Evolutionary conservation across 257 asterid species (phyloP).

Genomic region (Mitragyna speciosa): DNA sequence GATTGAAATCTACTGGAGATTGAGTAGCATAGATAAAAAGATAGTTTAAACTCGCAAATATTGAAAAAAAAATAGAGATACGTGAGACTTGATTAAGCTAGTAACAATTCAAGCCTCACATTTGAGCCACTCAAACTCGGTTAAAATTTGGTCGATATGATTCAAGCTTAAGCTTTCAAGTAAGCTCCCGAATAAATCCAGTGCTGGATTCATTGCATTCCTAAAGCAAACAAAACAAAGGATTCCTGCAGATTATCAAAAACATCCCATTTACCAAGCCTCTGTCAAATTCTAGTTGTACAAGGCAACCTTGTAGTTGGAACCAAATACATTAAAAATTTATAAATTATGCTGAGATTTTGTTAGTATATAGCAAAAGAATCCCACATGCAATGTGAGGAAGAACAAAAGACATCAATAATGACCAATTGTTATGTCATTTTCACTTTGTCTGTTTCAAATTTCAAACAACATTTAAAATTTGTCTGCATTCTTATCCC

Average conservation of each 20-base stretch:
- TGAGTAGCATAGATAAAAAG: too few relatives aligned
- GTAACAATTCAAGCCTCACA: too few relatives aligned
- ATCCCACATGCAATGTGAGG: neutral
- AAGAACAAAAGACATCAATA: neutral
- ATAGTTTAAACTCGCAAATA: too few relatives aligned
- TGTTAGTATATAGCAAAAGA: neutral
- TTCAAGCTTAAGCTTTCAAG: too few relatives aligned
- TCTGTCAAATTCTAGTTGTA: too few relatives aligned
- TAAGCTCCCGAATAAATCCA: too few relatives aligned
- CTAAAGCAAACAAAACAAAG: neutral
- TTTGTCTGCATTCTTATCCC: neutral
- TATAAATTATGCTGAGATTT: neutral
- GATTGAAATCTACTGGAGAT: too few relatives aligned
- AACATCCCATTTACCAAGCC: neutral
- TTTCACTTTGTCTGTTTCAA: neutral
- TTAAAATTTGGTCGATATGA: too few relatives aligned
- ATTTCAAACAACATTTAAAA: neutral
- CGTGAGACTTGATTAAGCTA: too few relatives aligned
- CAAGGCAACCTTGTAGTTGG: neutral
- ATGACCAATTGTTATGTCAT: slow-evolving; percentile 51
- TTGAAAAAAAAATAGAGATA: too few relatives aligned
- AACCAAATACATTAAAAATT: neutral
- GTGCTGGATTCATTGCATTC: too few relatives aligned
- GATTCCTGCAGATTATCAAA: neutral
- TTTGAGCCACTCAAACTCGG: too few relatives aligned